Base-by-base conservation (phyloP, 1,139 yeast species). In the Debaryomyces psychrophilus region DNA sequence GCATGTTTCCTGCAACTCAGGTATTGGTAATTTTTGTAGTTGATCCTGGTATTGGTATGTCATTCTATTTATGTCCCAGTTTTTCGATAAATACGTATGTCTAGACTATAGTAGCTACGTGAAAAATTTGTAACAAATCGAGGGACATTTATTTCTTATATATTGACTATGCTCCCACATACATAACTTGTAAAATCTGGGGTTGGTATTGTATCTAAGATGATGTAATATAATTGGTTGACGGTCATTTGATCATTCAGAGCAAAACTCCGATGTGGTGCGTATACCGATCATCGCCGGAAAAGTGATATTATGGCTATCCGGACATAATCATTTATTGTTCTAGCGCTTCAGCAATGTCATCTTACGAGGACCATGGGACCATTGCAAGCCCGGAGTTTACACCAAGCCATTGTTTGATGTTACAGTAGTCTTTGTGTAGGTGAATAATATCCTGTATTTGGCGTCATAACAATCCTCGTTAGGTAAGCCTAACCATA, bases 21-120 rank as follows among this genome's bases (percentile, higher is more conserved):
- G 97, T 41, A 90, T 87, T 12, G 97, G 97, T 29, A 90, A 73
- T 61, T 82, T 83, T 47, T 74, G 67, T 48, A 86, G 71, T 46
- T 73, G 65, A 47, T 73, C 79, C 62, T 86, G 93, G 59, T 71
- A 69, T 43, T 77, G 76, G 58, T 71, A 85, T 3, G 90, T 84
- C 59, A 61, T 58, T 47, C 45, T 54, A 33, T 33, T 33, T 22
- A 22, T 34, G 20, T 25, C 42, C 40, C 27, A 23, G 23, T 37
- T 37, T 14, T 15, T 14, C 14, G 8, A 23, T 12, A n/a, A 25
- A 11, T 15, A 14, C 8, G 18, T 37, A 15, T 3, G 15, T 23
- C 14, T 28, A 28, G 12, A 29, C 33, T 14, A 17, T 29, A 15
- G 18, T 29, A 29, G 12, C 17, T 29, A 5, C 4, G 4, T 15